phyloP scores from a whole-genome alignment of 441 rosid species.

The Lepidium campestre region DNA sequence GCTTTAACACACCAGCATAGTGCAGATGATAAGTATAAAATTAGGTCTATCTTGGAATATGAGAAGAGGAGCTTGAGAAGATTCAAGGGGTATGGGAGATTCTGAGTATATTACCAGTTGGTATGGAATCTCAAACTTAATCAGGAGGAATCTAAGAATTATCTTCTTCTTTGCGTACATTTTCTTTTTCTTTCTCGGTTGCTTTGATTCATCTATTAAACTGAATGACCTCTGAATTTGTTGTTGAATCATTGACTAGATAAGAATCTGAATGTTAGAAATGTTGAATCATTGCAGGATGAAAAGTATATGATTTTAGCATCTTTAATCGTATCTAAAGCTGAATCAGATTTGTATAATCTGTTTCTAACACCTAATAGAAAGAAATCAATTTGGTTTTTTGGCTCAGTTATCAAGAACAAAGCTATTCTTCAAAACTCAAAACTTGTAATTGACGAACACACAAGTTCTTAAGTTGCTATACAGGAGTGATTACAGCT shows the following conservation, averaged over 20 bases:
- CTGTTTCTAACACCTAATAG: not conserved
- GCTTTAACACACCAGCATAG: not conserved
- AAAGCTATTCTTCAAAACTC: not conserved
- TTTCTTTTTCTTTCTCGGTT: not conserved
- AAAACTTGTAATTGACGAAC: not conserved
- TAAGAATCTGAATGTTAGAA: not conserved
- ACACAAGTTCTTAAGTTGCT: not conserved
- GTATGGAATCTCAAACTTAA: not conserved
- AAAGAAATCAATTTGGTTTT: not conserved
- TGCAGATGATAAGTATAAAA: not conserved
- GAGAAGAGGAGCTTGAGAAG: not conserved
- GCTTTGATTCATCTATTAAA: not conserved
- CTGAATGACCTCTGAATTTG: not conserved
- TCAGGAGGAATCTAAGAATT: not conserved
- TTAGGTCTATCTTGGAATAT: not conserved
- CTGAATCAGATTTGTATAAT: not conserved
- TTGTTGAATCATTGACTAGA: not conserved
- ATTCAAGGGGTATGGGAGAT: not conserved
- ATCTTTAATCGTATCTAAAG: not conserved
- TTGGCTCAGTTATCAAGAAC: not conserved
- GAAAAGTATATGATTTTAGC: not conserved
- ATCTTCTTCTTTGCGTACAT: not conserved
- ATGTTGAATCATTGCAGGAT: not conserved
- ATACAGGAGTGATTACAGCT: not conserved
- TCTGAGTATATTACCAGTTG: not conserved